Conservation (phyloP, 495 filamentous ascomycete genomes). For the Neurospora sp. region DNA sequence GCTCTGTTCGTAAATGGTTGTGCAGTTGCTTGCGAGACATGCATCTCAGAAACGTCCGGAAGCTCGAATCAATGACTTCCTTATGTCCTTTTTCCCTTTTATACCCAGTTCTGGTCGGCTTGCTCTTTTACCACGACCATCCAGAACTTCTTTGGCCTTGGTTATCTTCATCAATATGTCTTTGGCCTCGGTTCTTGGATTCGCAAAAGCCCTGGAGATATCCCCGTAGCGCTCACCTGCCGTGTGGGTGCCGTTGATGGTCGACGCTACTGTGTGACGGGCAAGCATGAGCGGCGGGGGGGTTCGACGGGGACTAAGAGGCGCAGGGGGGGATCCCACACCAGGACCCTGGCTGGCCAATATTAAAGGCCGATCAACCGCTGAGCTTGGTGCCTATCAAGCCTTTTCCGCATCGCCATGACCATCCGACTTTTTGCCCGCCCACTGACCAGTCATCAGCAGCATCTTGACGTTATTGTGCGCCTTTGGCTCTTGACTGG, state of each 20-base stretch:
- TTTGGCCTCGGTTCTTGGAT: not conserved
- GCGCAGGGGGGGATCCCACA: conserved; percentile 11
- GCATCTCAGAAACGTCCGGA: not conserved
- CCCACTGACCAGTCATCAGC: not conserved
- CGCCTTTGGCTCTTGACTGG: not conserved
- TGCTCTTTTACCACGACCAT: not conserved
- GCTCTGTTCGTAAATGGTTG: not conserved
- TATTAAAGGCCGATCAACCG: conserved; percentile 39
- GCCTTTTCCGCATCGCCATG: conserved; percentile 13
- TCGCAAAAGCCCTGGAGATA: not conserved
- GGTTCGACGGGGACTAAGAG: conserved; percentile 1
- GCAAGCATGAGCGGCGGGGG: conserved; percentile 3
- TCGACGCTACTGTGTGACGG: conserved; percentile 8
- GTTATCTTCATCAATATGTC: not conserved
- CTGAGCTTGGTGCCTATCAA: conserved; percentile 21
- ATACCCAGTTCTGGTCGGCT: not conserved
- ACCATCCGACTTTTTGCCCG: not conserved
- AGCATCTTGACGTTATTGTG: not conserved
- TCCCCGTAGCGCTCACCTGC: not conserved
- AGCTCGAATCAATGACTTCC: not conserved
- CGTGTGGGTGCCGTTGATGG: not conserved
- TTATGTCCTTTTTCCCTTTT: not conserved
- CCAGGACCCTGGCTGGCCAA: conserved; percentile 27
- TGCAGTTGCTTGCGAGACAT: not conserved
- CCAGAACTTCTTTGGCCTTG: not conserved